Base-by-base conservation (phyloP, 768 basidiomycete species). In the Tulasnella sp. region DNA sequence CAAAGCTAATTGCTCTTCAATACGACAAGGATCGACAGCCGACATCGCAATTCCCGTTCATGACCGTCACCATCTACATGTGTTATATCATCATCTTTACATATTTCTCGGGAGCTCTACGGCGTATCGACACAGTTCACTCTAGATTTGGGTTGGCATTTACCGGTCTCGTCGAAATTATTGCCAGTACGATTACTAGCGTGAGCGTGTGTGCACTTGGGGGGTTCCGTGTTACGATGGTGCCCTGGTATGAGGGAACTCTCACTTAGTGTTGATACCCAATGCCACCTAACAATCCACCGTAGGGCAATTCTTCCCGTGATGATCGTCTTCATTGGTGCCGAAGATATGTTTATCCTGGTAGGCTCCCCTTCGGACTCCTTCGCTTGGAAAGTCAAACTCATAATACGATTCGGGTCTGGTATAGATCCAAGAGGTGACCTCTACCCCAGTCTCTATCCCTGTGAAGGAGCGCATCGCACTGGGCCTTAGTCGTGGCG, bases 341-440 rank as follows among this genome's bases (percentile, higher is more conserved):
- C 91, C 2, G 95, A 98, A 73, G 98, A 97, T 67, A 97, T 98
- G 94, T 89, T 92, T 69, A 87, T 85, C 66, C 75, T 99, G 69
- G 92, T 92, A 70, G 63, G 83, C 34, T 61, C 3, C 24, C 26
- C 11, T 21, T 26, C 1, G 7, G 19, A 24, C 2, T 3, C 17
- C 17, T 23, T 21, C 41, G 3, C 1, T 43, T 15, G 15, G 49
- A 15, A 17, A 19, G 7, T n/a, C 13, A 13, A 29, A 8, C 13
- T 63, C n/a, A n/a, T n/a, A 38, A 67, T 29, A n/a, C 54, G 15
- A 23, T 47, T 50, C 34, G 7, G 19, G 42, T 19, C 34, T 66
- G 60, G 53, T 10, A 44, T 69, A 84, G 89, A 86, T 90, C 11
- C 87, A 90, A 65, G 88, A 88, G 0, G 88, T 95, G 26, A 80